phyloP scores from a whole-genome alignment of 2,329 filamentous ascomycete genomes.

The Leptographium lundbergii region DNA sequence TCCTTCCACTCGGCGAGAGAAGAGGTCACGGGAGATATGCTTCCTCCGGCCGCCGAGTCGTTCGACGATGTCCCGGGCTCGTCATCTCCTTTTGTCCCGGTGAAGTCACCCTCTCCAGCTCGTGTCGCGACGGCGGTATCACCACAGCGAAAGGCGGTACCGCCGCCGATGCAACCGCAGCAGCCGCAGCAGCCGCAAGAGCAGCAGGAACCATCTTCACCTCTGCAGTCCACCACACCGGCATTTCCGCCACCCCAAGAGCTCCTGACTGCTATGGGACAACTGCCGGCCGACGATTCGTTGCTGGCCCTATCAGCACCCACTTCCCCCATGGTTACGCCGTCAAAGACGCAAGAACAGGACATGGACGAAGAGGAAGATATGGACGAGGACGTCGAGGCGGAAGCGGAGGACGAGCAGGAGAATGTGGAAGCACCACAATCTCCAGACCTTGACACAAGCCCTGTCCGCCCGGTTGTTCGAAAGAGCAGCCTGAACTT shows the following conservation, averaged over 20 bases:
- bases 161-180: background rate
- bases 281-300: background rate
- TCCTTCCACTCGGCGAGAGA: slow-evolving; percentile 32
- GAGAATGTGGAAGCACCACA: background rate
- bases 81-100: slow-evolving; percentile 9
- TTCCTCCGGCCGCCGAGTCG: background rate
- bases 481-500: slow-evolving; percentile 95
- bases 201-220: slow-evolving; percentile 5
- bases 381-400: background rate
- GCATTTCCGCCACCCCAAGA: slow-evolving; percentile 10
- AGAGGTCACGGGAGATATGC: slow-evolving; percentile 22
- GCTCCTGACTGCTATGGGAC: slow-evolving; percentile 7
- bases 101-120: slow-evolving; percentile 12
- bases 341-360: background rate
- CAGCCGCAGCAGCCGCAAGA: background rate
- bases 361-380: background rate
- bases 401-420: background rate
- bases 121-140: slow-evolving; percentile 6
- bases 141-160: slow-evolving; percentile 5
- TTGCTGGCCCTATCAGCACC: slow-evolving; percentile 3
- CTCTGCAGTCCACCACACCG: slow-evolving; percentile 11
- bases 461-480: slow-evolving; percentile 61
- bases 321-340: background rate
- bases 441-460: slow-evolving; percentile 20
- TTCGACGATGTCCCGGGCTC: background rate